A percentile compares a stretch with the other conserved stretches of the same genome.
These are phyloP conservation scores for Whalleya microplaca DNA, from an alignment of 2,329 filamentous ascomycete genomes.

Conservation along the genomic window DNA sequence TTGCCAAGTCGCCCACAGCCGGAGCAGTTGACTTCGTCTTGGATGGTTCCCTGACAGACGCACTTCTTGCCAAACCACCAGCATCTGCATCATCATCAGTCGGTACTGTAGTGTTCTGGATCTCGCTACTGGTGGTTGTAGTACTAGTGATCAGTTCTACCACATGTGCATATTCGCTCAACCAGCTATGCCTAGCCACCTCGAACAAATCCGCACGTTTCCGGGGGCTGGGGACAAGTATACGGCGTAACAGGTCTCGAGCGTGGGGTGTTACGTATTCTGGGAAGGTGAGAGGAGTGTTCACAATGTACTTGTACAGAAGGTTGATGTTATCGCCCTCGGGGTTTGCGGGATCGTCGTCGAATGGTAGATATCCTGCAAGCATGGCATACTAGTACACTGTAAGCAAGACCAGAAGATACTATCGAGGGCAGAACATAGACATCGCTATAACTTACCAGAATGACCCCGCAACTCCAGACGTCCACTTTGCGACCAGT, in stretches of 20 bases:
- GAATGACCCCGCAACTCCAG: constrained; percentile 97
- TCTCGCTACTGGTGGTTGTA: constrained; percentile 84
- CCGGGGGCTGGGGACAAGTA: constrained; percentile 91
- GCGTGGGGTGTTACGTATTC: constrained; percentile 99
- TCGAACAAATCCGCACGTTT: constrained; percentile 96
- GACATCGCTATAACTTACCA: constrained; percentile 64
- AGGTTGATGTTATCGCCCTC: constrained; percentile 99
- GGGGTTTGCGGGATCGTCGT: constrained; percentile 96
- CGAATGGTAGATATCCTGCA: constrained; percentile 94
- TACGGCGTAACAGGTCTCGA: constrained; percentile 86
- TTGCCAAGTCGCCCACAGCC: constrained; percentile 65
- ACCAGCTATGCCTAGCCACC: constrained; percentile 95
- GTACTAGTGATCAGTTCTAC: constrained; percentile 97
- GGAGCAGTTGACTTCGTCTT: constrained; percentile 64
- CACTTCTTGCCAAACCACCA: constrained; percentile 75
- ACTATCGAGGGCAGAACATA: neutral
- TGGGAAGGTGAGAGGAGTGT: constrained; percentile 93
- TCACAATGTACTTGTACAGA: constrained; percentile 98
- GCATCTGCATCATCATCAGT: constrained; percentile 60
- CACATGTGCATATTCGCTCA: constrained; percentile 95
- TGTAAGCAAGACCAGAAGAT: constrained; percentile 27
- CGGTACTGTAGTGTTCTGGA: constrained; percentile 76
- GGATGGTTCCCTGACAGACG: constrained; percentile 85
- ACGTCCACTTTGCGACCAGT: constrained; percentile 98
- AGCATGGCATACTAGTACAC: constrained; percentile 91